Conservation (phyloP, 768 basidiomycete species). For the Boletales sp. region DNA sequence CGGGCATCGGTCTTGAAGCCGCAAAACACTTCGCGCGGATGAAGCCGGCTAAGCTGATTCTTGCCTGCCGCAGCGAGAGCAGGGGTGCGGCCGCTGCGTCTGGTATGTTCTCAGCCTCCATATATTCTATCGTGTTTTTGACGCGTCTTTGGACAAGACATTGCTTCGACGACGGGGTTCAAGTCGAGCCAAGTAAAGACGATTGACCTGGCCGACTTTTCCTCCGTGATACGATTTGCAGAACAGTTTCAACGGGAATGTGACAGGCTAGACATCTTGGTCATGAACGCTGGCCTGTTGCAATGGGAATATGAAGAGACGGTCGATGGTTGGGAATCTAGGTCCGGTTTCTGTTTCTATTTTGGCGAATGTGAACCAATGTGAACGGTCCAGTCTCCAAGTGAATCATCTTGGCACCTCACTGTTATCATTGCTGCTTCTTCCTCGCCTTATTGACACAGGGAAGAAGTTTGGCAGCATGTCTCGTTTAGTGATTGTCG, state of each 20-base stretch:
- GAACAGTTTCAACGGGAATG: conserved; percentile 6
- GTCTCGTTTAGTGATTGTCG: conserved; percentile 29
- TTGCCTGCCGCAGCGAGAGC: conserved; percentile 26
- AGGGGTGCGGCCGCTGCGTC: conserved; percentile 20
- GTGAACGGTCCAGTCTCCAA: conserved; percentile 24
- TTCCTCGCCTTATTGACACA: conserved; percentile 29
- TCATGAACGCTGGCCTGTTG: conserved; percentile 40
- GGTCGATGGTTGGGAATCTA: conserved; percentile 44
- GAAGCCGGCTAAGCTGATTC: conserved; percentile 25
- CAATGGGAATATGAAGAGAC: conserved; percentile 21
- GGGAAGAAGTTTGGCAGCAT: conserved; percentile 19
- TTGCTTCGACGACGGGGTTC: conserved; percentile 26
- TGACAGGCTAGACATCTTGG: conserved; percentile 29
- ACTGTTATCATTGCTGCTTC: conserved; percentile 29
- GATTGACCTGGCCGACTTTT: conserved; percentile 15
- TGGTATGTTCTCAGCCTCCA: conserved; percentile 9
- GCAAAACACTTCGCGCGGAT: conserved; percentile 30
- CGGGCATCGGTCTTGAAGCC: conserved; percentile 32
- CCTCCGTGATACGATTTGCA: conserved; percentile 11
- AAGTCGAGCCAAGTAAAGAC: conserved; percentile 28
- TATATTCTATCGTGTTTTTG: neutral
- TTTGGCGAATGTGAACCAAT: neutral
- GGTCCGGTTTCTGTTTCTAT: conserved; percentile 24
- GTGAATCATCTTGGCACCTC: conserved; percentile 34
- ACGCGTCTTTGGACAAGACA: conserved; percentile 10